Percentiles rank a stretch among this genome's conserved stretches.
Conservation (phyloP, 2,329 filamentous ascomycete species). For the Alternaria longipes region DNA sequence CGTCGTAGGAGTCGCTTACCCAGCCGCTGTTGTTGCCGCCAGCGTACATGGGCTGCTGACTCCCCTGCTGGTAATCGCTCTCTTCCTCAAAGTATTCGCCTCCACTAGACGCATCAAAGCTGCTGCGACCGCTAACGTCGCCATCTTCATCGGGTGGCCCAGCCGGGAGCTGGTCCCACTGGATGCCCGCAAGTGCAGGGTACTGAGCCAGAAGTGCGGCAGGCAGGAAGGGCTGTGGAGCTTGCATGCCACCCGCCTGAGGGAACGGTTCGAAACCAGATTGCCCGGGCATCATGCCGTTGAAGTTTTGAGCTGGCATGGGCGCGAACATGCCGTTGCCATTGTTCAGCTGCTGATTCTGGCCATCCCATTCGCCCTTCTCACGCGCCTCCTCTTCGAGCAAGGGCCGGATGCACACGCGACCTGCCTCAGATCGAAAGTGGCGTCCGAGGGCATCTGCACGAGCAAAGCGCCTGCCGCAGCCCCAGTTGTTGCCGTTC, state of each 20-base stretch:
- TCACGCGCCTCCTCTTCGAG: slow-evolving; percentile 93
- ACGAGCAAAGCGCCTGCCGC: slow-evolving; percentile 89
- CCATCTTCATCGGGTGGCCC: slow-evolving; percentile 63
- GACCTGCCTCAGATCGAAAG: slow-evolving; percentile 93
- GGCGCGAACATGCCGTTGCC: slow-evolving; percentile 55
- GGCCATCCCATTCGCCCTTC: slow-evolving; percentile 67
- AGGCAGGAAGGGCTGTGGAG: slow-evolving; percentile 67
- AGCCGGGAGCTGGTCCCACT: slow-evolving; percentile 81
- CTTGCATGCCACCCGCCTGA: slow-evolving; percentile 36
- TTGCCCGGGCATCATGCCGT: slow-evolving; percentile 47
- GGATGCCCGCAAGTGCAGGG: slow-evolving; percentile 87
- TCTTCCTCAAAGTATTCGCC: slow-evolving; percentile 77
- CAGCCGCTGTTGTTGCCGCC: slow-evolving; percentile 45
- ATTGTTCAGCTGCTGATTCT: slow-evolving; percentile 65
- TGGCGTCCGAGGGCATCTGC: slow-evolving; percentile 94
- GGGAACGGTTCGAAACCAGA: slow-evolving; percentile 47
- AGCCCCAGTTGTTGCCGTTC: slow-evolving; percentile 86
- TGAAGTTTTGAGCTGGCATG: slow-evolving; percentile 42
- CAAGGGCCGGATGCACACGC: slow-evolving; percentile 96
- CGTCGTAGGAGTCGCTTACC: slow-evolving; percentile 46
- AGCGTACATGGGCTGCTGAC: slow-evolving; percentile 40
- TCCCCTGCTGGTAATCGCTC: slow-evolving; percentile 57
- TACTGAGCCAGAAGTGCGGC: slow-evolving; percentile 90
- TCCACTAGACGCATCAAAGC: slow-evolving; percentile 76
- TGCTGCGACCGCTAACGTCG: slow-evolving; percentile 79